Conservation (phyloP, 108 stramenopile genomes). For the Conticribra weissflogii region DNA sequence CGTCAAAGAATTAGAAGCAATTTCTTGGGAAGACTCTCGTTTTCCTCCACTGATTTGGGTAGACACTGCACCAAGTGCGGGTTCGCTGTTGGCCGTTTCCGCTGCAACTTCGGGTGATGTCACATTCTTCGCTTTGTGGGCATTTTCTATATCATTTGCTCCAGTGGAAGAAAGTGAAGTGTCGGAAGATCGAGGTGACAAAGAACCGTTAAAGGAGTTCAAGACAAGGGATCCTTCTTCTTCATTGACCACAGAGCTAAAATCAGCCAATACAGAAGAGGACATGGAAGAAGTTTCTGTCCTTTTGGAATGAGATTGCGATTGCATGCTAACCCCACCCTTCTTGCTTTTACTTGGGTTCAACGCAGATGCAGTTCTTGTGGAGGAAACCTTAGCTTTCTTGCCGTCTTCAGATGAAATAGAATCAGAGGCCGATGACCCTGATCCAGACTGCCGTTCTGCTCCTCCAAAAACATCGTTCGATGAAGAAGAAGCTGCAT, state of each 20-base stretch:
- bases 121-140: background rate
- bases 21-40: constrained; percentile 13
- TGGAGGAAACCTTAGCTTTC: constrained; percentile 30
- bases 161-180: constrained; percentile 29
- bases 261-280: constrained; percentile 49
- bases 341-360: constrained; percentile 11
- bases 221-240: constrained; percentile 15
- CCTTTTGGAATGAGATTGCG: constrained; percentile 30
- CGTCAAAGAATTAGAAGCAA: background rate
- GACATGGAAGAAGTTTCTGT: constrained; percentile 50
- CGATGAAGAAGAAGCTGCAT: constrained; percentile 45
- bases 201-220: constrained; percentile 22
- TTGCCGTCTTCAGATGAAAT: constrained; percentile 45
- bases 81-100: background rate
- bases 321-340: constrained; percentile 19
- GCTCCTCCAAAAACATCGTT: constrained; percentile 17
- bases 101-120: constrained; percentile 2
- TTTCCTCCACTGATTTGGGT: constrained; percentile 20
- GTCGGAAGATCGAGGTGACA: constrained; percentile 31
- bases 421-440: constrained; percentile 45
- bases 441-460: constrained; percentile 39
- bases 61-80: background rate
- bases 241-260: constrained; percentile 50
- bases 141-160: constrained; percentile 10
- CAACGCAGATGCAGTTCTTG: constrained; percentile 3